Evolutionary conservation across 768 basidiomycete species (phyloP).

Genomic region (Suillus subluteus): DNA sequence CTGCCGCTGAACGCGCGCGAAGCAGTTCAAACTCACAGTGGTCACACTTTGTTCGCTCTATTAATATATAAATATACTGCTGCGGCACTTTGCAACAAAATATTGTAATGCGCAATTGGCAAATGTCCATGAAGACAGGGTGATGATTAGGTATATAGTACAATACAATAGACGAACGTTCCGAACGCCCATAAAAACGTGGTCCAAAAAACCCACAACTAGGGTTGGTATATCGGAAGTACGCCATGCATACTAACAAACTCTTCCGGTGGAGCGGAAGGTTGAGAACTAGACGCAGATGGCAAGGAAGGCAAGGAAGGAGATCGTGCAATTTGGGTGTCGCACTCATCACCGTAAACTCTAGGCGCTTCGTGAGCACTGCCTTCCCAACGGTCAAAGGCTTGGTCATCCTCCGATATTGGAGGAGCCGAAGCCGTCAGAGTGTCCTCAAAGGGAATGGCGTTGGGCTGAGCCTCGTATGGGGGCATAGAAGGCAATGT

Average conservation of each 20-base stretch:
- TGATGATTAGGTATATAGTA: slow-evolving; percentile 29
- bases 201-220: slow-evolving; percentile 13
- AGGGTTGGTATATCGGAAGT: slow-evolving; percentile 35
- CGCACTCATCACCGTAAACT: slow-evolving; percentile 8
- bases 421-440: slow-evolving; percentile 54
- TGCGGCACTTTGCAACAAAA: background rate
- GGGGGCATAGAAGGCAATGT: slow-evolving; percentile 1
- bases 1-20: background rate
- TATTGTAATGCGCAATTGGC: slow-evolving; percentile 1
- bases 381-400: slow-evolving; percentile 28
- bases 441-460: slow-evolving; percentile 34
- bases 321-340: slow-evolving; percentile 3
- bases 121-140: slow-evolving; percentile 8
- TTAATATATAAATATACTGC: background rate
- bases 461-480: slow-evolving; percentile 20
- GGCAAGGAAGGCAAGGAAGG: slow-evolving; percentile 10
- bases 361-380: slow-evolving; percentile 14
- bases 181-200: background rate
- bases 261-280: slow-evolving; percentile 14
- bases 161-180: slow-evolving; percentile 28
- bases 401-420: slow-evolving; percentile 27
- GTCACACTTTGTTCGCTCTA: too few species aligned
- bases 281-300: background rate
- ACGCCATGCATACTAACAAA: slow-evolving; percentile 19
- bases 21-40: background rate